Conservation (phyloP, 2,329 filamentous ascomycete genomes). For the Fusarium verrucosum region DNA sequence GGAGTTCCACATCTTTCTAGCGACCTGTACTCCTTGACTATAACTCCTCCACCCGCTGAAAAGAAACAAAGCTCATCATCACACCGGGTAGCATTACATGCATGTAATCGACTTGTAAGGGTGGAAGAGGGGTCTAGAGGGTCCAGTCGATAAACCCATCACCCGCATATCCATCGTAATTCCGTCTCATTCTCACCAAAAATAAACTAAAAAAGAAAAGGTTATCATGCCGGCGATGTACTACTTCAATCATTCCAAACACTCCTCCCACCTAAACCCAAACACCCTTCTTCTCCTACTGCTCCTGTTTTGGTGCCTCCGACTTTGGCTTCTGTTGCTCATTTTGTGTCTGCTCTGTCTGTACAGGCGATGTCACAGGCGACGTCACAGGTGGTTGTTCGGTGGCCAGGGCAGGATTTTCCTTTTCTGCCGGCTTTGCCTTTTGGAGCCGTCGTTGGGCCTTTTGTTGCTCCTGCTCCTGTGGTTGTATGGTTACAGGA, state of each 20-base stretch:
- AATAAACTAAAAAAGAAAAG: conserved; percentile 21
- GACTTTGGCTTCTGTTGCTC: conserved; percentile 14
- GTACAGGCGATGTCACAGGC: background rate
- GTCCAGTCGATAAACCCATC: conserved; percentile 20
- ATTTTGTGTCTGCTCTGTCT: conserved; percentile 3
- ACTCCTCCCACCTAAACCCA: conserved; percentile 2
- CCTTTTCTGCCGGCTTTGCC: conserved; percentile 7
- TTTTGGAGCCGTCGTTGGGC: conserved; percentile 11
- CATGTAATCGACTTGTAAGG: conserved; percentile 39
- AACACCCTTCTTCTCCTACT: conserved; percentile 4
- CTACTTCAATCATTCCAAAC: background rate
- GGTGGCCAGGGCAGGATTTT: conserved; percentile 2
- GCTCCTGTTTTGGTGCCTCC: conserved; percentile 18
- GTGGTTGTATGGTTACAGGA: conserved; percentile 3
- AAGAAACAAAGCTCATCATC: conserved; percentile 29
- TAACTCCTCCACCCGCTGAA: conserved; percentile 36
- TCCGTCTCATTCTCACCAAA: conserved; percentile 22
- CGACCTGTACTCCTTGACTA: conserved; percentile 37
- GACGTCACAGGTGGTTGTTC: conserved; percentile 8
- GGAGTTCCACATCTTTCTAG: conserved; percentile 24
- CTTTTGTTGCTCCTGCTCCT: conserved; percentile 8
- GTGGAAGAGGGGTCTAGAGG: conserved; percentile 7
- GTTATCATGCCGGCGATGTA: conserved; percentile 7
- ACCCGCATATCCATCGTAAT: conserved; percentile 24
- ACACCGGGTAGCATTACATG: conserved; percentile 40